Evolutionary conservation across 805 yeast species (phyloP).

Genomic region (Metschnikowia amazonensis): DNA sequence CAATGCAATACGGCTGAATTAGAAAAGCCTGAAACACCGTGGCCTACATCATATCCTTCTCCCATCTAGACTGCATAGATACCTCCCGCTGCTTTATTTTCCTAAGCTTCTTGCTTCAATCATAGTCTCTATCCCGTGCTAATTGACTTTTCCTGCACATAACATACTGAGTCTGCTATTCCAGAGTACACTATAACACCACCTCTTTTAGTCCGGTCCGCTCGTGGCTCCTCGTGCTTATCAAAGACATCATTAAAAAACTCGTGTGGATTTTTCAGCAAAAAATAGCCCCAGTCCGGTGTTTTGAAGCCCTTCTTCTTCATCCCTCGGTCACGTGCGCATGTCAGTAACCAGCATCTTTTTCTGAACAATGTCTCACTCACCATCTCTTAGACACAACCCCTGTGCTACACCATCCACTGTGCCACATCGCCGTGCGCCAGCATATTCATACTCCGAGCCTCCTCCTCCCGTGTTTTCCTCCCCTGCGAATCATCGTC

Average conservation of each 20-base stretch:
- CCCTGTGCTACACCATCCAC: neutral
- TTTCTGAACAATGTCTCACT: neutral
- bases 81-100: too few species aligned
- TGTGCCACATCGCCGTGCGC: slow-evolving; percentile 1
- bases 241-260: too few species aligned
- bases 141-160: neutral
- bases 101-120: too few species aligned
- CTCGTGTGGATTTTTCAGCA: too few species aligned
- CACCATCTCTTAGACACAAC: neutral
- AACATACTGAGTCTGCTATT: neutral
- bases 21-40: neutral
- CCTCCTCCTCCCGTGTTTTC: neutral
- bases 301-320: too few species aligned
- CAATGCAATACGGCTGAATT: neutral
- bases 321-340: slow-evolving; percentile 1
- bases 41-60: too few species aligned
- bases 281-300: too few species aligned
- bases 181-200: neutral
- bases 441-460: neutral
- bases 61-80: too few species aligned
- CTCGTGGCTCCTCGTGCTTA: too few species aligned
- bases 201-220: neutral
- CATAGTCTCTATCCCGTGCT: neutral
- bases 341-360: slow-evolving; percentile 1
- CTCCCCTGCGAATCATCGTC: neutral